Percentiles rank a stretch among this genome's conserved stretches.
These are phyloP conservation scores for Daldinia sp. DNA, from an alignment of 2,329 filamentous ascomycete genomes.

Conservation along the genomic window DNA sequence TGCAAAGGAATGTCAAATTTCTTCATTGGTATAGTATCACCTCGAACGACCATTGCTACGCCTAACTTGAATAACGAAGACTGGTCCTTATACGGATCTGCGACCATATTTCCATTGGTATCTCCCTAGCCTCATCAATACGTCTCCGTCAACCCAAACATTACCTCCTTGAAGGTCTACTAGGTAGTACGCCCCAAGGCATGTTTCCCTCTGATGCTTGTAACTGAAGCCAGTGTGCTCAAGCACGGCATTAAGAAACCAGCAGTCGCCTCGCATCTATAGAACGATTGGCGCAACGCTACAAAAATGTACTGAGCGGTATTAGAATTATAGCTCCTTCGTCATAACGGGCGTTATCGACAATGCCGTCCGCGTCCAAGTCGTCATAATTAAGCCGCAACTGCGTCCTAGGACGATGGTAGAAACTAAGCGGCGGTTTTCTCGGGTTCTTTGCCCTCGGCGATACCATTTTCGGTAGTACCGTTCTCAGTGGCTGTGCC, in stretches of 20 bases:
- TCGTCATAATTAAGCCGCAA: slow-evolving; percentile 40
- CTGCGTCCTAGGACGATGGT: slow-evolving; percentile 27
- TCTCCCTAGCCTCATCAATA: slow-evolving; percentile 20
- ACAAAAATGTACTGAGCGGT: slow-evolving; percentile 39
- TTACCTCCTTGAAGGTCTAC: slow-evolving; percentile 4
- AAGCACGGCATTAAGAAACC: slow-evolving; percentile 11
- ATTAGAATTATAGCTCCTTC: slow-evolving; percentile 47
- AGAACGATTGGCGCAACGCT: slow-evolving; percentile 33
- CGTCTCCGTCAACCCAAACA: slow-evolving; percentile 8
- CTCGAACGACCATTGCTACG: slow-evolving; percentile 6
- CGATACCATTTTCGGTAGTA: slow-evolving; percentile 25
- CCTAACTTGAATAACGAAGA: slow-evolving; percentile 7
- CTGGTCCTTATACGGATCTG: slow-evolving; percentile 3
- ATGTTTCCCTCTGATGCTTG: slow-evolving; percentile 15
- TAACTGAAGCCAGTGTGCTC: slow-evolving; percentile 12
- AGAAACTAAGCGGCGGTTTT: slow-evolving; percentile 29
- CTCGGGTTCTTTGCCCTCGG: slow-evolving; percentile 31
- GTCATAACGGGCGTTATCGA: slow-evolving; percentile 35
- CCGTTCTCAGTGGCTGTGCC: slow-evolving; percentile 22
- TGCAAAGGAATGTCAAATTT: slow-evolving; percentile 22
- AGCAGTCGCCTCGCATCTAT: slow-evolving; percentile 18
- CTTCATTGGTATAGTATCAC: slow-evolving; percentile 19
- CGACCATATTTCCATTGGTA: slow-evolving; percentile 21
- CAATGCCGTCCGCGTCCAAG: slow-evolving; percentile 21
- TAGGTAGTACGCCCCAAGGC: slow-evolving; percentile 5